Percentiles rank a stretch among this genome's conserved stretches.
phyloP scores from a whole-genome alignment of 1,284 basidiomycete species.

The Marasmius oreades region DNA sequence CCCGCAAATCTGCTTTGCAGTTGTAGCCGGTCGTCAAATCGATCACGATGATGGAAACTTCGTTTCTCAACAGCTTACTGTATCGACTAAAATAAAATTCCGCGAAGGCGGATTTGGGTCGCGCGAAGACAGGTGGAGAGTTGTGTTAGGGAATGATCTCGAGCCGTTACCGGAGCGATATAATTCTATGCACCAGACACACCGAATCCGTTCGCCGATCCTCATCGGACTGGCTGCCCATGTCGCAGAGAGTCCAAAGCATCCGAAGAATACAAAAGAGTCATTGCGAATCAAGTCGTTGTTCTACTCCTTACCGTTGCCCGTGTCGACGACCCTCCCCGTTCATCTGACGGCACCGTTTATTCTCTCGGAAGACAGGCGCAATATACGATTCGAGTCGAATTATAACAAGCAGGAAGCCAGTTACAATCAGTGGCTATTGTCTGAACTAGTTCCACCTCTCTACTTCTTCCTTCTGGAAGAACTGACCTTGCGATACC shows the following conservation, averaged over 20 bases:
- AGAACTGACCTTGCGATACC: slow-evolving; percentile 16
- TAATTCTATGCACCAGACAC: neutral
- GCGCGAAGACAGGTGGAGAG: neutral
- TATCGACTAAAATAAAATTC: neutral
- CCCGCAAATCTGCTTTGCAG: neutral
- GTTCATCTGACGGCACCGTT: slow-evolving; percentile 30
- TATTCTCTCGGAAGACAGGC: slow-evolving; percentile 28
- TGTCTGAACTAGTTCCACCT: slow-evolving; percentile 29
- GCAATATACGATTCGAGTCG: slow-evolving; percentile 23
- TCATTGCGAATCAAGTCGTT: neutral
- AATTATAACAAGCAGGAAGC: slow-evolving; percentile 31
- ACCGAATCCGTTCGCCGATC: neutral
- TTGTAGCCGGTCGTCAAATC: slow-evolving; percentile 2
- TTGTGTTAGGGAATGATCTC: neutral
- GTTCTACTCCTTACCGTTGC: slow-evolving; percentile 29
- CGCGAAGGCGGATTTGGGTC: no score
- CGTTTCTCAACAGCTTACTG: neutral
- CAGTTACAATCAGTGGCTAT: slow-evolving; percentile 39
- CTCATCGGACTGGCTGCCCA: neutral
- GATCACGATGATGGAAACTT: neutral
- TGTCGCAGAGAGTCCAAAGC: slow-evolving; percentile 7
- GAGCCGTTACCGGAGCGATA: neutral
- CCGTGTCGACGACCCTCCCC: slow-evolving; percentile 24
- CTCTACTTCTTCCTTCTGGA: slow-evolving; percentile 36
- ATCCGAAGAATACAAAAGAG: neutral